Evolutionary conservation across 495 filamentous ascomycete species (phyloP).

Genomic region (Clohesyomyces aquaticus): DNA sequence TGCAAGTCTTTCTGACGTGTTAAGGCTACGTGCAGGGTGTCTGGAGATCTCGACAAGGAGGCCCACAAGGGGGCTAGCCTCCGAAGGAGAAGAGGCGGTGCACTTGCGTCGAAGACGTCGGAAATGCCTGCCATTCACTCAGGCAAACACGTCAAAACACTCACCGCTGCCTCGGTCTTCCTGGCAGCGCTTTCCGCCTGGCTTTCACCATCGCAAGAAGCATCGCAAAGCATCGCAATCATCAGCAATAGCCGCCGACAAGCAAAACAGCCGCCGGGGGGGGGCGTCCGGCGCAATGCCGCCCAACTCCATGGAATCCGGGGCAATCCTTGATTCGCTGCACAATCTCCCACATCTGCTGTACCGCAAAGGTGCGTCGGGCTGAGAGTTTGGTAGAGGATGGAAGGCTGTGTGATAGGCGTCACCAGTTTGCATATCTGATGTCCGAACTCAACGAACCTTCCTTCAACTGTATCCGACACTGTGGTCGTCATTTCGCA

Average conservation of each 20-base stretch:
- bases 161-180: background rate
- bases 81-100: background rate
- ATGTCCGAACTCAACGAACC: no score
- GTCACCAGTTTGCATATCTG: background rate
- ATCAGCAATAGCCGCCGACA: background rate
- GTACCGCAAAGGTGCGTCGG: background rate
- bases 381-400: background rate
- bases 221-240: no score
- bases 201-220: background rate
- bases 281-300: background rate
- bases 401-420: background rate
- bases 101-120: background rate
- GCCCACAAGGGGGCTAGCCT: constrained; percentile 1
- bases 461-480: no score
- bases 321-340: background rate
- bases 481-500: no score
- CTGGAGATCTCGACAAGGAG: constrained; percentile 13
- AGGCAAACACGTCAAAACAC: background rate
- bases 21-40: constrained; percentile 26
- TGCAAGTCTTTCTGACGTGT: constrained; percentile 41
- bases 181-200: background rate
- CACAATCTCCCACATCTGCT: background rate
- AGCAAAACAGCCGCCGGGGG: no score
- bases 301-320: background rate
- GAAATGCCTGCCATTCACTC: background rate